These are phyloP conservation scores for Ramichloridium luteum DNA, from an alignment of 2,329 filamentous ascomycete species.

Conservation along the genomic window DNA sequence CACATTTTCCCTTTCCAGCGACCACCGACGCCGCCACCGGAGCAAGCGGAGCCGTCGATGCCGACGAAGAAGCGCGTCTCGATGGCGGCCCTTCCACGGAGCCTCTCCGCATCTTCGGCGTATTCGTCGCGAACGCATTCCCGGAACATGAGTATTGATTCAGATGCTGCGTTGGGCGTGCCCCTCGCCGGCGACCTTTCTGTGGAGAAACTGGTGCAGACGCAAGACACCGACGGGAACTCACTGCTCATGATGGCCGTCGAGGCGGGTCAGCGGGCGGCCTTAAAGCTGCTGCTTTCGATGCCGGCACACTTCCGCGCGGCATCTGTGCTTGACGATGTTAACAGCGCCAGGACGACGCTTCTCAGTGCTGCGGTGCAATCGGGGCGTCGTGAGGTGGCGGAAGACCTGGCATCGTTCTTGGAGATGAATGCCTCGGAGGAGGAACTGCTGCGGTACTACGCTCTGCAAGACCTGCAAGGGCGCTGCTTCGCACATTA, in stretches of 20 bases:
- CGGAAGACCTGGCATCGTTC: slow-evolving; percentile 63
- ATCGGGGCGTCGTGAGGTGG: slow-evolving; percentile 60
- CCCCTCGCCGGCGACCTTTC: slow-evolving; percentile 77
- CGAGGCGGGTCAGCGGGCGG: slow-evolving; percentile 51
- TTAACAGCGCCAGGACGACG: slow-evolving; percentile 81
- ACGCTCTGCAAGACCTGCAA: slow-evolving; percentile 66
- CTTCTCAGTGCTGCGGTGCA: slow-evolving; percentile 85
- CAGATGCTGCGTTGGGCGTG: slow-evolving; percentile 43
- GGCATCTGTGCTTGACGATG: slow-evolving; percentile 62
- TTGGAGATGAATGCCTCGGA: slow-evolving; percentile 46
- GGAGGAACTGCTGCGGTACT: slow-evolving; percentile 51
- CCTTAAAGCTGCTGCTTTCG: slow-evolving; percentile 68
- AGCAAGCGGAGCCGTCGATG: slow-evolving; percentile 32
- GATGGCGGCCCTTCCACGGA: slow-evolving; percentile 63
- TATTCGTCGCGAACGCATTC: slow-evolving; percentile 62
- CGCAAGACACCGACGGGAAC: slow-evolving; percentile 58
- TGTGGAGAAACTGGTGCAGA: slow-evolving; percentile 63
- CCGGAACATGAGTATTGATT: slow-evolving; percentile 63
- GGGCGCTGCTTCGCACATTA: slow-evolving; percentile 92
- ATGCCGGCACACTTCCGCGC: slow-evolving; percentile 64
- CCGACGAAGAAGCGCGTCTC: slow-evolving; percentile 64
- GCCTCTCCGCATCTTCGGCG: slow-evolving; percentile 74
- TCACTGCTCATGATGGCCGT: slow-evolving; percentile 55
- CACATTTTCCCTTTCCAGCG: slow-evolving; percentile 89
- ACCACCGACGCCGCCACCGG: slow-evolving; percentile 37